Conservation (phyloP, 2,329 filamentous ascomycete species). For the Daldinia eschscholtzii region DNA sequence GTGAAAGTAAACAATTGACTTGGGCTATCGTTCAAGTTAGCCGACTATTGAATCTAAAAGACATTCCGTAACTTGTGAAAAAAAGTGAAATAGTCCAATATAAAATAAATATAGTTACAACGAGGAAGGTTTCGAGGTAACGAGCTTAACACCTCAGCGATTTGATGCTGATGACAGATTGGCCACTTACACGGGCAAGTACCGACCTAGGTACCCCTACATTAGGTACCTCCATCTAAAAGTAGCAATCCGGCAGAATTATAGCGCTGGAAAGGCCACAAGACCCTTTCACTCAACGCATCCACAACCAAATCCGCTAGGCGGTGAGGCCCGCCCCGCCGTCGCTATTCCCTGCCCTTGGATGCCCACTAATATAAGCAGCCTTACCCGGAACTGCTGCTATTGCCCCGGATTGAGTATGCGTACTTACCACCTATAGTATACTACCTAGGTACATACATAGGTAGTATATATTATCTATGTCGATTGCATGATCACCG, state of each 20-base stretch:
- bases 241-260: slow-evolving; percentile 48
- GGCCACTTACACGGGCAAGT: slow-evolving; percentile 28
- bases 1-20: slow-evolving; percentile 1
- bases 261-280: slow-evolving; percentile 30
- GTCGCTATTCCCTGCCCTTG: neutral
- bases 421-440: neutral
- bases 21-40: slow-evolving; percentile 9
- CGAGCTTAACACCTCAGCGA: slow-evolving; percentile 24
- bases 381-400: neutral
- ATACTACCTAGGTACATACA: neutral
- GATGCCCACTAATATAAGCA: neutral
- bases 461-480: neutral
- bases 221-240: neutral
- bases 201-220: neutral
- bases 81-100: neutral
- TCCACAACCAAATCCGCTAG: slow-evolving; percentile 15
- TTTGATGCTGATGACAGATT: slow-evolving; percentile 39
- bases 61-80: slow-evolving; percentile 18
- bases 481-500: slow-evolving; percentile 9
- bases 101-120: slow-evolving; percentile 7
- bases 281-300: slow-evolving; percentile 9
- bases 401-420: neutral
- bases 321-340: slow-evolving; percentile 40
- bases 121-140: slow-evolving; percentile 13
- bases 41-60: slow-evolving; percentile 14